These are phyloP conservation scores for Exobasidium cylindrosporum DNA, from an alignment of 1,284 basidiomycete genomes.

Conservation along the genomic window DNA sequence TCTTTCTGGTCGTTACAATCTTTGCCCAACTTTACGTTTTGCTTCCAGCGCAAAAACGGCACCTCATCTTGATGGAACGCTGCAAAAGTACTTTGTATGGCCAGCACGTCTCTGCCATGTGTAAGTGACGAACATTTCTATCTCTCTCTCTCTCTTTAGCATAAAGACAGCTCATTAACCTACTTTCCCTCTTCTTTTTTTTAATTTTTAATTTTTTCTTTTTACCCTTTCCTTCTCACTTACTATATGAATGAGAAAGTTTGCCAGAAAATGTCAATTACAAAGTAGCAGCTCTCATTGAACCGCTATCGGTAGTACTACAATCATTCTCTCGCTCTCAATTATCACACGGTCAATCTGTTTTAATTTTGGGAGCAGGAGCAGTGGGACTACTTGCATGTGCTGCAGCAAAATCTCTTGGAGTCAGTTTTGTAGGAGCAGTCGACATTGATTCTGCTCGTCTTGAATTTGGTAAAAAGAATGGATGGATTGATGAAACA, in stretches of 20 bases:
- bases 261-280: slow-evolving; percentile 73
- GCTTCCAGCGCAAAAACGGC: slow-evolving; percentile 83
- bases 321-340: slow-evolving; percentile 73
- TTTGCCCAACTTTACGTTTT: slow-evolving; percentile 82
- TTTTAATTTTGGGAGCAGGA: slow-evolving; percentile 86
- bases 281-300: slow-evolving; percentile 78
- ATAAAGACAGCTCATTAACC: not conserved
- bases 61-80: slow-evolving; percentile 87
- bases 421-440: slow-evolving; percentile 39
- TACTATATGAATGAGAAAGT: slow-evolving; percentile 60
- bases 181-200: too few species aligned
- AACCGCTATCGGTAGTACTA: slow-evolving; percentile 84
- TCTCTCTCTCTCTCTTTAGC: not conserved
- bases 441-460: slow-evolving; percentile 36
- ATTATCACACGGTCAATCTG: slow-evolving; percentile 64
- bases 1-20: slow-evolving; percentile 79
- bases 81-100: slow-evolving; percentile 83
- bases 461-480: slow-evolving; percentile 30
- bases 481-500: slow-evolving; percentile 70
- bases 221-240: slow-evolving; percentile 13
- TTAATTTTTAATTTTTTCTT: slow-evolving; percentile 20
- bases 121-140: slow-evolving; percentile 59
- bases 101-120: slow-evolving; percentile 79
- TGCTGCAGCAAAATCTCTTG: slow-evolving; percentile 48
- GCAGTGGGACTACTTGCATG: slow-evolving; percentile 86